Percentiles rank a stretch among this genome's conserved stretches.
phyloP scores from a whole-genome alignment of 2,329 filamentous ascomycete species.

The Achaetomium macrosporum region DNA sequence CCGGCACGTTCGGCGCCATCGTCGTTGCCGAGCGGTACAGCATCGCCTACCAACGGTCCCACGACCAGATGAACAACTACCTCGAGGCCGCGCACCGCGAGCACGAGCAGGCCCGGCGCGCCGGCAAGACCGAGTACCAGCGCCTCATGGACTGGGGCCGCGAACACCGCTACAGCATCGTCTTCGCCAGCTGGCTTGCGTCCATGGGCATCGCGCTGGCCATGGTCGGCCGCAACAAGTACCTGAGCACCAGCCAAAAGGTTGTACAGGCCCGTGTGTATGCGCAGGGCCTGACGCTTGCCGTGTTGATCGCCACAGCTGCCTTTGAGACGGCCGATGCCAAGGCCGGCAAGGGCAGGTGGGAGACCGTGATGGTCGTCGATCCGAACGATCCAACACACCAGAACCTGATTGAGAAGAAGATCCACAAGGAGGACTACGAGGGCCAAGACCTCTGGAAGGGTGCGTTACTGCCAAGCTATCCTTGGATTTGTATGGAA shows the following conservation, averaged over 20 bases:
- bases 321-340: slow-evolving; percentile 77
- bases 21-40: slow-evolving; percentile 72
- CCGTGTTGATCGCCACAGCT: slow-evolving; percentile 74
- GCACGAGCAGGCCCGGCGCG: slow-evolving; percentile 37
- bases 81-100: slow-evolving; percentile 56
- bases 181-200: slow-evolving; percentile 74
- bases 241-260: slow-evolving; percentile 73
- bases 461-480: slow-evolving; percentile 44
- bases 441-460: slow-evolving; percentile 91
- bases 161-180: slow-evolving; percentile 80
- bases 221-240: slow-evolving; percentile 71
- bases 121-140: slow-evolving; percentile 54
- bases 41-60: slow-evolving; percentile 59
- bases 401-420: slow-evolving; percentile 79
- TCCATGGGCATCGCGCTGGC: slow-evolving; percentile 70
- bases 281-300: slow-evolving; percentile 81
- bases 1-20: slow-evolving; percentile 81
- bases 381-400: slow-evolving; percentile 79
- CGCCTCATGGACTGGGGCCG: slow-evolving; percentile 66
- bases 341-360: slow-evolving; percentile 67
- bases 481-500: not conserved
- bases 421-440: slow-evolving; percentile 80
- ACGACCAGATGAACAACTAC: slow-evolving; percentile 64
- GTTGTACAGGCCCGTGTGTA: slow-evolving; percentile 92
- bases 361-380: slow-evolving; percentile 77